These are phyloP conservation scores for Ceratobasidium theobromae DNA, from an alignment of 1,284 basidiomycete species.

Conservation along the genomic window DNA sequence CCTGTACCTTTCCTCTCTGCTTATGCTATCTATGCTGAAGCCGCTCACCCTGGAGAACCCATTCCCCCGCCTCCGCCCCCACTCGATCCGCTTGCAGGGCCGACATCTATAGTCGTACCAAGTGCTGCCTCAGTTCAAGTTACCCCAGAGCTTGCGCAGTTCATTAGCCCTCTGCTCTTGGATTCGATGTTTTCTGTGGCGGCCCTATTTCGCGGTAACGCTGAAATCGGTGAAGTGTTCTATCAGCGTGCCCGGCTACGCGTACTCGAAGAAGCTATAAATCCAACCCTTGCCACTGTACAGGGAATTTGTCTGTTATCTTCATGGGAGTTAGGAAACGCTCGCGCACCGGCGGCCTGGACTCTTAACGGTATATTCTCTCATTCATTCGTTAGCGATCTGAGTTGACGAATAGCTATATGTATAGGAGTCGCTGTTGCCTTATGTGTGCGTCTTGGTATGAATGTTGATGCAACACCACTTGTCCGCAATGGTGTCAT, in stretches of 20 bases:
- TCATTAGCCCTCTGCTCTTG: conserved; percentile 22
- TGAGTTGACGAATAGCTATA: background rate
- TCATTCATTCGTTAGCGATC: too few species aligned
- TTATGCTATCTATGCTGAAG: conserved; percentile 17
- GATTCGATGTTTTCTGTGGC: conserved; percentile 18
- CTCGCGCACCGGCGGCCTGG: conserved; percentile 27
- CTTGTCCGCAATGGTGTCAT: conserved; percentile 12
- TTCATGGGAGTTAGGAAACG: conserved; percentile 16
- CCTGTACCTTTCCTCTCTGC: conserved; percentile 29
- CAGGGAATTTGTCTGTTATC: conserved; percentile 7
- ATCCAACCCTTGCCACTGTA: conserved; percentile 19
- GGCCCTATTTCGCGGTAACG: conserved; percentile 6
- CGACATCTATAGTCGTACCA: conserved; percentile 11
- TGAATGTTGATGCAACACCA: conserved; percentile 28
- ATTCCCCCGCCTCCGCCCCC: conserved; percentile 21
- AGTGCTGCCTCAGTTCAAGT: background rate
- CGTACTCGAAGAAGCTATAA: conserved; percentile 1
- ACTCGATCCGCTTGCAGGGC: conserved; percentile 13
- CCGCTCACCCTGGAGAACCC: conserved; percentile 12
- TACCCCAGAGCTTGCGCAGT: conserved; percentile 6
- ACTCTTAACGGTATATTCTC: conserved; percentile 11
- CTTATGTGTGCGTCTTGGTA: conserved; percentile 15
- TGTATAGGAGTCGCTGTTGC: conserved; percentile 10
- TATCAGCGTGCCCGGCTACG: conserved; percentile 6
- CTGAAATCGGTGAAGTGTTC: conserved; percentile 1